Conservation (phyloP, 805 yeast genomes). For the Metschnikowia chrysomelidarum region DNA sequence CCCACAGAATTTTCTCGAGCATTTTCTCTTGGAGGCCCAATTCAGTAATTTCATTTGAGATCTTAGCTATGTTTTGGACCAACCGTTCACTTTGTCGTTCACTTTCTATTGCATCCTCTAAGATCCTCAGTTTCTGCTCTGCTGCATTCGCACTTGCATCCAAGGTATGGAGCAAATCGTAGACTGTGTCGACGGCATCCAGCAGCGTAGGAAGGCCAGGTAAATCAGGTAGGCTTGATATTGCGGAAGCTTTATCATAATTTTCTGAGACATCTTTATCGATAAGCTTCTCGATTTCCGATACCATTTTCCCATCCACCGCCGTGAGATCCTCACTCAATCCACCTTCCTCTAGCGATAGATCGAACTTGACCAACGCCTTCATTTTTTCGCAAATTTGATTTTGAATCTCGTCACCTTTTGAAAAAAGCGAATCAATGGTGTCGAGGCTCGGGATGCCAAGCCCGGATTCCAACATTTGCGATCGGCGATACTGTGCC, state of each 20-base stretch:
- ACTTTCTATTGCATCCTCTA: conserved; percentile 2
- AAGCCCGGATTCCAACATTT: conserved; percentile 45
- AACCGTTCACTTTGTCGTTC: neutral
- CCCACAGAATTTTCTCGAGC: conserved; percentile 8
- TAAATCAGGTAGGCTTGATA: neutral
- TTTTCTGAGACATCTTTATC: no score
- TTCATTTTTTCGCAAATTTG: conserved; percentile 31
- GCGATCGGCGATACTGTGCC: conserved; percentile 36
- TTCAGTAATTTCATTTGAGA: conserved; percentile 9
- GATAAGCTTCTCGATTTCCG: conserved; percentile 21
- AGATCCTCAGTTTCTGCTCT: conserved; percentile 5
- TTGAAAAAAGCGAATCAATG: conserved; percentile 5
- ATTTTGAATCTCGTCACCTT: conserved; percentile 9
- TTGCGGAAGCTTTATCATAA: neutral
- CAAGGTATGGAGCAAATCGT: conserved; percentile 19
- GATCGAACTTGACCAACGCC: conserved; percentile 43
- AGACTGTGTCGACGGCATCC: conserved; percentile 19
- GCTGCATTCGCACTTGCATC: conserved; percentile 10
- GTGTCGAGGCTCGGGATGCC: conserved; percentile 36
- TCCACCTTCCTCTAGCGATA: conserved; percentile 27
- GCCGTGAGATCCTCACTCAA: conserved; percentile 23
- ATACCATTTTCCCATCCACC: conserved; percentile 27
- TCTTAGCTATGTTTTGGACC: conserved; percentile 1
- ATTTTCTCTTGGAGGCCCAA: conserved; percentile 18
- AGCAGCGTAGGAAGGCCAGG: conserved; percentile 15